Evolutionary conservation across 1,284 basidiomycete species (phyloP), one percentile per base, ranked within the genome.

Genomic region (Flammula alnicola): DNA sequence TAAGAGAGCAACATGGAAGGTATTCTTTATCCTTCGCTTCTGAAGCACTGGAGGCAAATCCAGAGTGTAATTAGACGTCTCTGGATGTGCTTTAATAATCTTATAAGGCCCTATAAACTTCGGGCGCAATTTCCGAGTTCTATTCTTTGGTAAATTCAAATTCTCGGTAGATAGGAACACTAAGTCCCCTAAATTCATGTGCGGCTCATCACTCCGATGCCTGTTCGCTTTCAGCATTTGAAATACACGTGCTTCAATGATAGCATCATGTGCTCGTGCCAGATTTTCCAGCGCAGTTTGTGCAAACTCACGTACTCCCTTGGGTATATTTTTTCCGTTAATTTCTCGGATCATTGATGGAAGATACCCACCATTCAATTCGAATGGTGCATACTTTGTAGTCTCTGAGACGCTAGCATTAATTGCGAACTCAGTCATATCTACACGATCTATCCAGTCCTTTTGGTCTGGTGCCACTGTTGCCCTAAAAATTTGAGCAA

Each of bases 1-100:
- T 0, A 72, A 47, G 4, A 72, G 45, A 0, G 56, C 62, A 0
- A 63, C 58, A 47, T 73, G 70, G 41, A 73, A 73, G 0, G 57
- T 60, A 4, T 58, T 51, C 26, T 70, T 63, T 3, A 72, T 54
- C 0, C 67, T 57, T 0, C 63, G 39, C 3, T 45, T 26, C 16
- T 53, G 57, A 2, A 72, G 49, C 0, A 62, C 56, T 0, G 38
- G 1, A 0, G 65, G 61, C 11, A 73, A 33, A 1, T 69, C 63
- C 0, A 73, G 11, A 4, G 45, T 30, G 46, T 71, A 54, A 0
- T 16, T 47, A 0, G 59, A 57, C 4, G 59, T 44, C 5, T 57
- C 59, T 9, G 44, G 32, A 6, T 37, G 5, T 6, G 44, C 44
- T 1, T 12, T 14, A 3, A 22, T 6, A 2, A 46, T 19, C 10